Evolutionary conservation across 2,329 filamentous ascomycete species (phyloP), one percentile per base, ranked within the genome.

Genomic region (Paramyrothecium roridum): DNA sequence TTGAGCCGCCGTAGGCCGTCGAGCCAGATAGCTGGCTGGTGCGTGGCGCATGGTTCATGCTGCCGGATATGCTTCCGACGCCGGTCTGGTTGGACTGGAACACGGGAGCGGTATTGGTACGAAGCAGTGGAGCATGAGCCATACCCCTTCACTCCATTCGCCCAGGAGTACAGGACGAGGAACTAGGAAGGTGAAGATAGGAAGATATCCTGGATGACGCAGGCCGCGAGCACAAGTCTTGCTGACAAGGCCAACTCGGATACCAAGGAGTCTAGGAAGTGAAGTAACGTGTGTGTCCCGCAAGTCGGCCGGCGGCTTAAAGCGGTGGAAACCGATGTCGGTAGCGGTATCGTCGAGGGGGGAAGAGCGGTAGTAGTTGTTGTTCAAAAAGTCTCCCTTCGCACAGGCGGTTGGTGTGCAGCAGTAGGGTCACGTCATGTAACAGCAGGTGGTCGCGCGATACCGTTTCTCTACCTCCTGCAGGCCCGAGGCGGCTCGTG

Each of bases 21-120:
- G 83, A 80, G 71, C 83, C 83, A 55, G 85, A 85, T 59, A 87
- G 76, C 74, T 86, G 83, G 71, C 84, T 87, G 57, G 78, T 77
- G 67, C 84, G 78, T 59, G 80, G 75, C 64, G 77, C 73, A 70
- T 75, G 75, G 69, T 73, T 82, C 78, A 83, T 82, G 59, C 69
- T 76, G 68, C 71, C 75, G 54, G 72, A 70, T 59, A 76, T 66
- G 67, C 74, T 70, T 61, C 75, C 73, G 66, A 77, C 73, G 68
- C 73, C 70, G 69, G 77, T 77, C 63, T 76, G 70, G 63, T 73
- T 74, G 65, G 76, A 69, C 65, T 77, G 73, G 66, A 83, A 83
- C 67, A 78, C 74, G 67, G 82, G 80, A 63, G 80, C 76, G 66
- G 81, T 84, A 65, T 82, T 82, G 65, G 78, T 83, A 80, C 82